Conservation (phyloP, 192 early-diverging fungal species). For the Coemansia sp. region DNA sequence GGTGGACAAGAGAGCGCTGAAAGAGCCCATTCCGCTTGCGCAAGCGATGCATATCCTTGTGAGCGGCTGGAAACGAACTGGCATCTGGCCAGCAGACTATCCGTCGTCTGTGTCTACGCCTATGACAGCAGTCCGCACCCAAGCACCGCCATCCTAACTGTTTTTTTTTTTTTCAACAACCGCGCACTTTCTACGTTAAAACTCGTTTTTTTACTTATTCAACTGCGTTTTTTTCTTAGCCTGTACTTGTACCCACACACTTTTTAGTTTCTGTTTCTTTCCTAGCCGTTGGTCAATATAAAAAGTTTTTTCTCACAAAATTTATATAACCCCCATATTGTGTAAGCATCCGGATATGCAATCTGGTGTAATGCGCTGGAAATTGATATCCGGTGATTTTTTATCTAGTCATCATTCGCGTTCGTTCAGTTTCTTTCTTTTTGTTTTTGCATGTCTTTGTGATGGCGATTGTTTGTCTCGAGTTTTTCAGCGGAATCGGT, state of each 20-base stretch:
- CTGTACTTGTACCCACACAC: not conserved
- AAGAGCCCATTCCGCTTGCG: slow-evolving; percentile 31
- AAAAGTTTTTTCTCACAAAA: not conserved
- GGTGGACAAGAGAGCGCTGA: slow-evolving; percentile 27
- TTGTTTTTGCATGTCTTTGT: not conserved
- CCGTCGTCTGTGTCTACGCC: not conserved
- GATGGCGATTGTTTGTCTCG: slow-evolving; percentile 23
- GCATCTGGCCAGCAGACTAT: slow-evolving; percentile 37
- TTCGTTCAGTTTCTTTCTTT: not conserved
- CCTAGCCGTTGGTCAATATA: not conserved
- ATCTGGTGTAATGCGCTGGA: not conserved
- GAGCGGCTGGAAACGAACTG: slow-evolving; percentile 39
- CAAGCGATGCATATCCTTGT: slow-evolving; percentile 41
- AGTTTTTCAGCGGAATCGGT: slow-evolving; percentile 56
- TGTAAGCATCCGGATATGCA: not conserved
- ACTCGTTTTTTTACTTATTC: not conserved
- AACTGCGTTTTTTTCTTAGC: not conserved
- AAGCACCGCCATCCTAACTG: not conserved
- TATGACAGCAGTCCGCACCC: not conserved
- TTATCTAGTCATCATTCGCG: too few species aligned
- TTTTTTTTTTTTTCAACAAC: not conserved
- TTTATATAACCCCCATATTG: not conserved
- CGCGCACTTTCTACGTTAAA: not conserved
- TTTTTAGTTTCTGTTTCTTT: not conserved
- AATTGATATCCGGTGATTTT: too few species aligned